Evolutionary conservation across 371 early-diverging fungal species (phyloP).

Genomic region (Rhizopus arrhizus): DNA sequence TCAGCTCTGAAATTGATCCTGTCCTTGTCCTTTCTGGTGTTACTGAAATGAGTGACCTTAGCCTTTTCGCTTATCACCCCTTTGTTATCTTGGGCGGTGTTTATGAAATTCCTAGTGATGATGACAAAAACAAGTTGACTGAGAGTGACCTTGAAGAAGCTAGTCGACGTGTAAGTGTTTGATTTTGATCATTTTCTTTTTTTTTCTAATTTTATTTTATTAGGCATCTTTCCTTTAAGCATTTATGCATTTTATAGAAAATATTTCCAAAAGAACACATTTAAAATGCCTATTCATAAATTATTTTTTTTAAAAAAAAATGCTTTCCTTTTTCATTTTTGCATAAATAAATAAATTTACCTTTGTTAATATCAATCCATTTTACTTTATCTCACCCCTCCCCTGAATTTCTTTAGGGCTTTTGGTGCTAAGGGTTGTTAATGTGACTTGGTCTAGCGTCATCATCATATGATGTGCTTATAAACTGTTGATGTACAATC

Average conservation of each 20-base stretch:
- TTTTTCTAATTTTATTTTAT: neutral
- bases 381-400: no score
- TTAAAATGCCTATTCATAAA: neutral
- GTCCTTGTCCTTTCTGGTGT: constrained; percentile 69
- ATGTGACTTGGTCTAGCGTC: no score
- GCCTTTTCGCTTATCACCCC: constrained; percentile 62
- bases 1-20: constrained; percentile 64
- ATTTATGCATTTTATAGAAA: constrained; percentile 1
- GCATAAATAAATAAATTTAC: neutral
- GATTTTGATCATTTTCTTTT: neutral
- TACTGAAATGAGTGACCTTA: constrained; percentile 55
- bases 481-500: no score
- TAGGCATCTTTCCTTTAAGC: constrained; percentile 18
- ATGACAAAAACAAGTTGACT: constrained; percentile 42
- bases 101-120: constrained; percentile 57
- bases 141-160: constrained; percentile 49
- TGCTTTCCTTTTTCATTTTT: neutral
- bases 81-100: constrained; percentile 64
- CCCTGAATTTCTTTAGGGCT: no score
- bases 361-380: neutral
- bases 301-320: neutral
- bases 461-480: no score
- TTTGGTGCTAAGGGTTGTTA: no score
- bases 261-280: constrained; percentile 5
- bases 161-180: constrained; percentile 38